These are phyloP conservation scores for Dactylonectria estremocensis DNA, from an alignment of 2,329 filamentous ascomycete species.

Conservation along the genomic window DNA sequence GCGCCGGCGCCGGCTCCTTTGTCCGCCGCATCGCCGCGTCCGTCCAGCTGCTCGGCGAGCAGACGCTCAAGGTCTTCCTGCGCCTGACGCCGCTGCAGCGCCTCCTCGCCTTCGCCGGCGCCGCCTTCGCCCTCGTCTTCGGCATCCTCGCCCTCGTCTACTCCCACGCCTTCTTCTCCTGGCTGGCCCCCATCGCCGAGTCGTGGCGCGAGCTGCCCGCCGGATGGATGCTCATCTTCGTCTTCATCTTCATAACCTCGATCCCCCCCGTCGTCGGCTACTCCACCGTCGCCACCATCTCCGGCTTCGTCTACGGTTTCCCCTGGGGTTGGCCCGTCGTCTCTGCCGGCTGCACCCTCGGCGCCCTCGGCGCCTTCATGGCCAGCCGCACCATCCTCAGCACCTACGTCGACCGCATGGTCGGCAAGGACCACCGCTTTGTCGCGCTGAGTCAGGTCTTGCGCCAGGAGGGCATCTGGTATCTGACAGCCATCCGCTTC, in stretches of 20 bases:
- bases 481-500: conserved; percentile 91
- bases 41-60: conserved; percentile 60
- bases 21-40: conserved; percentile 53
- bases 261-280: conserved; percentile 94
- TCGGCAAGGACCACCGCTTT: conserved; percentile 89
- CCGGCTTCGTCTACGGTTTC: conserved; percentile 71
- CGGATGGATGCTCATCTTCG: conserved; percentile 84
- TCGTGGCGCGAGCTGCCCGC: conserved; percentile 81
- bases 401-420: conserved; percentile 82
- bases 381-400: conserved; percentile 85
- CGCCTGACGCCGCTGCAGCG: conserved; percentile 74
- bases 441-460: conserved; percentile 89
- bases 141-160: conserved; percentile 81
- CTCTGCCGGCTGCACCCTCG: conserved; percentile 82
- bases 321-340: conserved; percentile 85
- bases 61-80: conserved; percentile 66
- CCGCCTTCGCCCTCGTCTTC: conserved; percentile 67
- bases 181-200: conserved; percentile 80
- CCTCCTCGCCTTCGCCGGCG: conserved; percentile 67
- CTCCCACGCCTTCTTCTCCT: conserved; percentile 84
- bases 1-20: conserved; percentile 47
- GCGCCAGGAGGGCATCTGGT: conserved; percentile 89
- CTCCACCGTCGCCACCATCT: conserved; percentile 75
- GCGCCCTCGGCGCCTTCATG: conserved; percentile 85
- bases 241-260: conserved; percentile 80